Conservation (phyloP, 2,329 filamentous ascomycete species). For the Stenocarpella maydis region DNA sequence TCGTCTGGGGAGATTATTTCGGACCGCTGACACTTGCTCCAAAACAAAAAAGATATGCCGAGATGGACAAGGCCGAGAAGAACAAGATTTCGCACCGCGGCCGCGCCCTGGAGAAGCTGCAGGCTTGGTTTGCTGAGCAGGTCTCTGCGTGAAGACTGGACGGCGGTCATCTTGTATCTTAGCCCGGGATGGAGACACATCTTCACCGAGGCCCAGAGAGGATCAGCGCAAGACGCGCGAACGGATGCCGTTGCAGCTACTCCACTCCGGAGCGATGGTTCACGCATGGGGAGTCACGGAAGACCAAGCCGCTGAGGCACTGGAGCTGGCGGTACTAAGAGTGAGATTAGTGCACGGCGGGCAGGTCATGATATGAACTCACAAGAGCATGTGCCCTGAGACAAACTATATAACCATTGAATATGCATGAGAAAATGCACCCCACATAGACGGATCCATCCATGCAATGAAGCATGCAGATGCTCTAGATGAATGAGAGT, state of each 20-base stretch:
- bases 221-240: too few relatives aligned
- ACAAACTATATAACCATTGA: neutral
- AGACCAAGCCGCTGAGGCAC: too few relatives aligned
- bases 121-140: slow-evolving; percentile 74
- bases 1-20: neutral
- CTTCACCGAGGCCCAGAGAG: too few relatives aligned
- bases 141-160: slow-evolving; percentile 34
- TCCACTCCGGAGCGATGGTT: neutral
- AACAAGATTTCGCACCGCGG: slow-evolving; percentile 93
- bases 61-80: slow-evolving; percentile 90
- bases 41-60: slow-evolving; percentile 70
- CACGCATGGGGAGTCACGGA: too few relatives aligned
- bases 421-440: neutral
- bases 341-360: neutral
- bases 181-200: neutral
- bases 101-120: slow-evolving; percentile 86
- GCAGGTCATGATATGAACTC: neutral
- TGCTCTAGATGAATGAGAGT: neutral
- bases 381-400: neutral
- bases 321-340: too few relatives aligned
- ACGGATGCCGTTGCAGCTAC: neutral
- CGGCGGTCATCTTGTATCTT: neutral
- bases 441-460: neutral
- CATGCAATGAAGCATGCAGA: neutral
- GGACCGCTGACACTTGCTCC: neutral